Conservation (phyloP, 2,329 filamentous ascomycete species). For the Apiospora arundinis region DNA sequence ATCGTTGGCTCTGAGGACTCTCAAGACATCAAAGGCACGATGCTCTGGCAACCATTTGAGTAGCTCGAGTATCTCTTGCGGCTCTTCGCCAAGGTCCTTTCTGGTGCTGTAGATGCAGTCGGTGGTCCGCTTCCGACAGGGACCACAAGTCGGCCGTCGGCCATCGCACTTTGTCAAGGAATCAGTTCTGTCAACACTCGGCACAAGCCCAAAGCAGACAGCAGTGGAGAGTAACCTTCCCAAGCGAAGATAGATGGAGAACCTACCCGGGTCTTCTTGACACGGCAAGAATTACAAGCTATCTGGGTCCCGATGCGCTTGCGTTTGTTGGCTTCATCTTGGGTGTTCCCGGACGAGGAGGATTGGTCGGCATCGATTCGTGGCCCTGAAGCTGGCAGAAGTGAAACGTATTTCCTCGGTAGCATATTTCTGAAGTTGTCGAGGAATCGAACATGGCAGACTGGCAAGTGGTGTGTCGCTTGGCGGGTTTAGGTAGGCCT, state of each 20-base stretch:
- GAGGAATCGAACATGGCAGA: neutral
- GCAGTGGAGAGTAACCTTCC: neutral
- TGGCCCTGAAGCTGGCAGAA: constrained; percentile 18
- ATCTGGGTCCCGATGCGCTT: constrained; percentile 21
- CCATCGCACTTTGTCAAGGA: constrained; percentile 14
- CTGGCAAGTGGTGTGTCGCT: neutral
- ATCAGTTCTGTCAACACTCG: neutral
- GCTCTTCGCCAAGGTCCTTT: constrained; percentile 8
- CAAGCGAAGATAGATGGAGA: neutral
- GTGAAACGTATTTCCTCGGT: constrained; percentile 16
- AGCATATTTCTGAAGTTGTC: constrained; percentile 11
- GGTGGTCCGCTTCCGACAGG: constrained; percentile 14
- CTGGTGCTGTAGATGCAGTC: constrained; percentile 4
- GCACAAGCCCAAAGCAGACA: neutral
- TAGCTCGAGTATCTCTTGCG: constrained; percentile 14
- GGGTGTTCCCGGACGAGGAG: constrained; percentile 6
- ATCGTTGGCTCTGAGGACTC: constrained; percentile 12
- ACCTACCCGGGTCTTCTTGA: constrained; percentile 20
- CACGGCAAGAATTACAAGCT: constrained; percentile 19
- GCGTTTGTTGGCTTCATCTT: constrained; percentile 21
- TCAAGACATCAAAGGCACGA: constrained; percentile 7
- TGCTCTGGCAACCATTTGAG: constrained; percentile 20
- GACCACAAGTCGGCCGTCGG: constrained; percentile 14
- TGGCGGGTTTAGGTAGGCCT: neutral
- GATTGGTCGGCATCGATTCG: constrained; percentile 3